phyloP scores from a whole-genome alignment of 2,329 filamentous ascomycete species.

The Penicillium sp. region DNA sequence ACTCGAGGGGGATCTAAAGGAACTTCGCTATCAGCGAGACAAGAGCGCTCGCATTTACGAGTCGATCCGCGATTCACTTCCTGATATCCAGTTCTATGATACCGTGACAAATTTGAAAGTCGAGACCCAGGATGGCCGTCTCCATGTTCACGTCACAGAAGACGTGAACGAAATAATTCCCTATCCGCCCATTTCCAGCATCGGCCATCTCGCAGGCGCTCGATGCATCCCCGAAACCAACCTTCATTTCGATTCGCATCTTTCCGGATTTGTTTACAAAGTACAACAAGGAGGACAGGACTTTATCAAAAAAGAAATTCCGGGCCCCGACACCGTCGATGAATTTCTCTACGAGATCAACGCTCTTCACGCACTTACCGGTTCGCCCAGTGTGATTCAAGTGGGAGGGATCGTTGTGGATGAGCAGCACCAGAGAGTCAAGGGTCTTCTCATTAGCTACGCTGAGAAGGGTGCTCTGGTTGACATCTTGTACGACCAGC shows the following conservation, averaged over 20 bases:
- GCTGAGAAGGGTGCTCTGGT: constrained; percentile 86
- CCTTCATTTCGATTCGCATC: constrained; percentile 84
- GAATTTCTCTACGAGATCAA: constrained; percentile 98
- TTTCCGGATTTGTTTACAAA: constrained; percentile 98
- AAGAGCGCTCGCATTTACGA: constrained; percentile 94
- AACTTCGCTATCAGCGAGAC: constrained; percentile 81
- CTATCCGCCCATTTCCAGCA: constrained; percentile 74
- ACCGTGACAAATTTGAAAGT: constrained; percentile 96
- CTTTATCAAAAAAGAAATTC: constrained; percentile 97
- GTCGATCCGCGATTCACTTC: constrained; percentile 85
- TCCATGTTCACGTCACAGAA: constrained; percentile 98
- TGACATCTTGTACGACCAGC: constrained; percentile 83
- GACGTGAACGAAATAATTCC: constrained; percentile 93
- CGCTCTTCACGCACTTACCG: constrained; percentile 77
- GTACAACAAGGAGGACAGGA: constrained; percentile 69
- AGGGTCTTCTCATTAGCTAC: constrained; percentile 86
- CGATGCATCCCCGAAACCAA: constrained; percentile 69
- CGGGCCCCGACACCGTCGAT: constrained; percentile 90
- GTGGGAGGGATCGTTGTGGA: constrained; percentile 90
- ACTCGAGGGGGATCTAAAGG: constrained; percentile 79
- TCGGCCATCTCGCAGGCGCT: constrained; percentile 67
- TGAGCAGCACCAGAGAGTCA: constrained; percentile 72
- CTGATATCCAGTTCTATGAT: constrained; percentile 94
- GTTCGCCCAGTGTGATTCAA: constrained; percentile 76
- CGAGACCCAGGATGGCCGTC: constrained; percentile 80